These are phyloP conservation scores for Laguncularia racemosa DNA, from an alignment of 345 rosid species.

Conservation along the genomic window DNA sequence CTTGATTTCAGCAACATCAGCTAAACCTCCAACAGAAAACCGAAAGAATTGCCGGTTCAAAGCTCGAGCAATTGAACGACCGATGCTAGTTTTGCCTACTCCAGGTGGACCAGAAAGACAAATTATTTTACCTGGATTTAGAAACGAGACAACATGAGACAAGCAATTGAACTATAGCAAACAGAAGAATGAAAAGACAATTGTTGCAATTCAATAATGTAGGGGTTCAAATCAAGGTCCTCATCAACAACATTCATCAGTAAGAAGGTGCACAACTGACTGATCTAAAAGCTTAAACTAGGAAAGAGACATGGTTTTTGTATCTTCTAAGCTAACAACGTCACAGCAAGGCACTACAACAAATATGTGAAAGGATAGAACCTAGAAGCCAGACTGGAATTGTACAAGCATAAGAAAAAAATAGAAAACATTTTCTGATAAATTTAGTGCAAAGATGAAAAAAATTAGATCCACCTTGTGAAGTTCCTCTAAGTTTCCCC, in stretches of 20 bases:
- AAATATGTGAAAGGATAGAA: too few relatives aligned
- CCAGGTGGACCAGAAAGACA: slow-evolving; percentile 99
- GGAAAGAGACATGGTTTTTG: too few relatives aligned
- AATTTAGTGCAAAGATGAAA: neutral
- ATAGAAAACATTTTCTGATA: too few relatives aligned
- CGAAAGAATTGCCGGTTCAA: slow-evolving; percentile 88
- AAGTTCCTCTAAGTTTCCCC: slow-evolving; percentile 93
- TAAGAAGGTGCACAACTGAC: neutral
- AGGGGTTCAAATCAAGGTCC: too few relatives aligned
- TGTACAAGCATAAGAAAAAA: too few relatives aligned
- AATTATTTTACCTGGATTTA: slow-evolving; percentile 83
- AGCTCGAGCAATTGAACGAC: slow-evolving; percentile 96
- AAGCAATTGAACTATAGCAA: slow-evolving; percentile 9
- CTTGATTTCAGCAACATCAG: slow-evolving; percentile 99
- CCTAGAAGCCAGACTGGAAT: too few relatives aligned
- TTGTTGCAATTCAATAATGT: too few relatives aligned
- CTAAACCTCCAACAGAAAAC: slow-evolving; percentile 96
- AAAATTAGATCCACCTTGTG: slow-evolving; percentile 60
- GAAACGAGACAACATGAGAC: neutral
- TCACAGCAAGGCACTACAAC: too few relatives aligned
- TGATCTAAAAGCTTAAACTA: too few relatives aligned
- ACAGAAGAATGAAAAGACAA: neutral
- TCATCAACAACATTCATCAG: too few relatives aligned
- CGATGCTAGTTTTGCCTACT: slow-evolving; percentile 99
- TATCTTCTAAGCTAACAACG: too few relatives aligned